Percentiles rank a stretch among this genome's conserved stretches.
These are phyloP conservation scores for Willaertia magna DNA, from an alignment of 208 protist species.

Conservation along the genomic window DNA sequence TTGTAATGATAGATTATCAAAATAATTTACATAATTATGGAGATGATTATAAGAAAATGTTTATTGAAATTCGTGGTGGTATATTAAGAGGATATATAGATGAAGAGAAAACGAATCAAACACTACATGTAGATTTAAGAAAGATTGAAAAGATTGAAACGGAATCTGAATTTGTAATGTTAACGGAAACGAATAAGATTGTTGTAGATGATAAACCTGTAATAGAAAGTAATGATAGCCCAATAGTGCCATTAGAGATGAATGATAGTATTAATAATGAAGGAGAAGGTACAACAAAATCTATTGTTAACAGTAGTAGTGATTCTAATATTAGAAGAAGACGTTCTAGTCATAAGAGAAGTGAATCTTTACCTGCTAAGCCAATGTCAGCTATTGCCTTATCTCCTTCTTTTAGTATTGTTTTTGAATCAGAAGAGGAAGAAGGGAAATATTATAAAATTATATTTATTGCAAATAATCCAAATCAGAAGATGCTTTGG, in stretches of 20 bases:
- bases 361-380: not conserved
- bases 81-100: not conserved
- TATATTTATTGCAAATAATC: not conserved
- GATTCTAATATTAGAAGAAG: no score
- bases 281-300: no score
- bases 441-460: not conserved
- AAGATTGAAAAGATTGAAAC: not conserved
- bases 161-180: not conserved
- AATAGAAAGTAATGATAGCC: no score
- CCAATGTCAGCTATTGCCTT: not conserved
- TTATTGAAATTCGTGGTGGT: not conserved
- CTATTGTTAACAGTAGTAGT: no score
- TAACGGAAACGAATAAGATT: no score
- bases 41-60: no score
- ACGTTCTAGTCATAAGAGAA: not conserved
- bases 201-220: no score
- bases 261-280: no score
- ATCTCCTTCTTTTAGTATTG: not conserved
- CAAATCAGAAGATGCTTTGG: not conserved
- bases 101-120: not conserved
- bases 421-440: not conserved
- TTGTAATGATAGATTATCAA: no score
- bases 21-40: no score
- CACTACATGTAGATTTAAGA: not conserved
- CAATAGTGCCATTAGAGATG: no score